Percentiles rank a stretch among this genome's conserved stretches.
Evolutionary conservation across 768 basidiomycete genomes (phyloP).

Genomic region (Pisolithus tinctorius): DNA sequence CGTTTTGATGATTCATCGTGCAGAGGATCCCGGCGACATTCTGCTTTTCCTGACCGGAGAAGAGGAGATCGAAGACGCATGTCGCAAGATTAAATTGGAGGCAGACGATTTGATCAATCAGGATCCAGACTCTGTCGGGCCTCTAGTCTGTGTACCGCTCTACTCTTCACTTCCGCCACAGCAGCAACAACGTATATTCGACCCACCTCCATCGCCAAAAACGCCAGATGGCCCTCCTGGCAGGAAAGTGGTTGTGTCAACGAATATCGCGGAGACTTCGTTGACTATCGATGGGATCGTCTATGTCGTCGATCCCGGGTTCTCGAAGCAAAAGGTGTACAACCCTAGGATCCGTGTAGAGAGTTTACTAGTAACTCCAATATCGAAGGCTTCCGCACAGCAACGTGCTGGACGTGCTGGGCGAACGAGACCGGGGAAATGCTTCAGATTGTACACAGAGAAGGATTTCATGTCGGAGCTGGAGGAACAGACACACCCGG

Average conservation of each 20-base stretch:
- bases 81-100: constrained; percentile 85
- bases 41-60: constrained; percentile 96
- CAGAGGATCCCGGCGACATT: constrained; percentile 89
- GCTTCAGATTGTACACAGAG: constrained; percentile 95
- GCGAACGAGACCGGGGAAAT: constrained; percentile 93
- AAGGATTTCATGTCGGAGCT: constrained; percentile 94
- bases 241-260: constrained; percentile 87
- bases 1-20: constrained; percentile 94
- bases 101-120: constrained; percentile 76
- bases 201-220: constrained; percentile 66
- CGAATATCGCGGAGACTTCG: constrained; percentile 97
- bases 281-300: constrained; percentile 98
- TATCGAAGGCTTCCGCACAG: constrained; percentile 94
- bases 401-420: constrained; percentile 96
- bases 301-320: constrained; percentile 97
- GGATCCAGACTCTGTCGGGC: constrained; percentile 73
- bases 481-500: constrained; percentile 96
- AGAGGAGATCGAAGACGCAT: constrained; percentile 96
- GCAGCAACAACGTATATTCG: constrained; percentile 96
- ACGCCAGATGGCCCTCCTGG: constrained; percentile 70
- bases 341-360: constrained; percentile 97
- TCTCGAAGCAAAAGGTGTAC: constrained; percentile 98
- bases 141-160: constrained; percentile 80
- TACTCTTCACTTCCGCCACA: constrained; percentile 93
- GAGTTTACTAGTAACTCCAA: constrained; percentile 86